A percentile compares a stretch with the other conserved stretches of the same genome.
Conservation (phyloP, 768 basidiomycete species). For the Pleurotus sapidus region DNA sequence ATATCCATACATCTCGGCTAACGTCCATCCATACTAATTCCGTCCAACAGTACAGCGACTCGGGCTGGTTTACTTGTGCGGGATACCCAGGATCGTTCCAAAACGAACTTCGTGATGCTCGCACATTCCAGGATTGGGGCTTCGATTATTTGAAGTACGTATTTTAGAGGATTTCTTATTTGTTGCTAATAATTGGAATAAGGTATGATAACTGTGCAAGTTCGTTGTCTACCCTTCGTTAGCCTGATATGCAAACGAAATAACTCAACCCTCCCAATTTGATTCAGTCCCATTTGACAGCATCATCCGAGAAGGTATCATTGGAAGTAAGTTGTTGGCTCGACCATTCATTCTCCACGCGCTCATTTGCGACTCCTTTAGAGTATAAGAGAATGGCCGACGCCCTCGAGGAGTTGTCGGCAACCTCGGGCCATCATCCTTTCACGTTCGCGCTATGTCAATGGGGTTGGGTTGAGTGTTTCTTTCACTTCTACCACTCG, state of each 20-base stretch:
- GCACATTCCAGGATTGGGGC: constrained; percentile 60
- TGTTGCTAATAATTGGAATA: constrained; percentile 2
- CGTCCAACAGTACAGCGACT: constrained; percentile 47
- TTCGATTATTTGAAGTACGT: constrained; percentile 65
- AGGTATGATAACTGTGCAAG: constrained; percentile 57
- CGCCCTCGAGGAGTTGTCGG: constrained; percentile 48
- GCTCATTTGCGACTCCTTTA: constrained; percentile 14
- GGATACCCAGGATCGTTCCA: constrained; percentile 63
- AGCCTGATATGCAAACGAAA: neutral
- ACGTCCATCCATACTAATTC: neutral
- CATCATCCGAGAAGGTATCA: constrained; percentile 52
- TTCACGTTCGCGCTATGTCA: constrained; percentile 60
- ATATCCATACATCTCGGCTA: neutral
- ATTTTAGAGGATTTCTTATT: neutral
- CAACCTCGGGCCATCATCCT: constrained; percentile 41
- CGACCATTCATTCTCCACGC: neutral
- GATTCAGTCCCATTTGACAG: constrained; percentile 52
- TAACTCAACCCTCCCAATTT: no score
- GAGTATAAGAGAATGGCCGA: constrained; percentile 63
- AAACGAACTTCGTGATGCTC: constrained; percentile 56
- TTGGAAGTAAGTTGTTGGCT: constrained; percentile 43
- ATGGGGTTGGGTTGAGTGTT: constrained; percentile 55
- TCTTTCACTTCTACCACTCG: no score
- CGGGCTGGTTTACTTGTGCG: constrained; percentile 69
- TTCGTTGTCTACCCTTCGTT: constrained; percentile 19